These are phyloP conservation scores for Rubroboletus pulcherrimus DNA, from an alignment of 768 basidiomycete species.

Conservation along the genomic window DNA sequence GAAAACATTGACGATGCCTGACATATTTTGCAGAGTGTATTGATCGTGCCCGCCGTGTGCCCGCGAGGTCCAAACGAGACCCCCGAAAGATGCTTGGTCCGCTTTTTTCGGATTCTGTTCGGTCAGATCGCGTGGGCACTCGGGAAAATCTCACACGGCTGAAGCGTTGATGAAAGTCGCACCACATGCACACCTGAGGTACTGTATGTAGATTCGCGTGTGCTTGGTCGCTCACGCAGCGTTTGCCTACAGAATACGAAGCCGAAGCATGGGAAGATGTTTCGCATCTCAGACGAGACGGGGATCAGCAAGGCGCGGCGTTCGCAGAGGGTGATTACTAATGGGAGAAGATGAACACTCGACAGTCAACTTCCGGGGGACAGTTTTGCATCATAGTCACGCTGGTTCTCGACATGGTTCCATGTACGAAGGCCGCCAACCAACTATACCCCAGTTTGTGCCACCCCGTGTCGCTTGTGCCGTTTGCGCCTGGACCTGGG, in stretches of 20 bases:
- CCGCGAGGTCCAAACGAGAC: not conserved
- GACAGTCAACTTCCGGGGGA: conserved; percentile 53
- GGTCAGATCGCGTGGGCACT: too few relatives aligned
- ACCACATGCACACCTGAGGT: too few relatives aligned
- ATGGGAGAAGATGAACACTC: conserved; percentile 77
- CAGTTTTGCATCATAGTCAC: conserved; percentile 42
- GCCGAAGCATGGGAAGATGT: conserved; percentile 87
- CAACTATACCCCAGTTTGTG: conserved; percentile 44
- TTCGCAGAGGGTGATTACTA: conserved; percentile 81
- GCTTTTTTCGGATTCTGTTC: too few relatives aligned
- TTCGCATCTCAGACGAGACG: conserved; percentile 72
- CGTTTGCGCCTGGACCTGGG: conserved; percentile 59
- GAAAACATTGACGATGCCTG: conserved; percentile 59
- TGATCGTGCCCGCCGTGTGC: not conserved
- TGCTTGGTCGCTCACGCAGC: conserved; percentile 5
- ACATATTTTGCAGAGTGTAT: conserved; percentile 28
- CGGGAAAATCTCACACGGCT: too few relatives aligned
- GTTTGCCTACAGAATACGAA: conserved; percentile 69
- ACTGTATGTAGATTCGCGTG: not conserved
- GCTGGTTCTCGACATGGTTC: conserved; percentile 36
- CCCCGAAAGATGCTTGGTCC: not conserved
- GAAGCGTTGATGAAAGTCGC: too few relatives aligned
- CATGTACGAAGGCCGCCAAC: conserved; percentile 42
- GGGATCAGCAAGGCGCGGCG: conserved; percentile 58
- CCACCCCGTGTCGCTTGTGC: conserved; percentile 68